Evolutionary conservation across 768 basidiomycete genomes (phyloP).

Genomic region (Termitomyces sp.): DNA sequence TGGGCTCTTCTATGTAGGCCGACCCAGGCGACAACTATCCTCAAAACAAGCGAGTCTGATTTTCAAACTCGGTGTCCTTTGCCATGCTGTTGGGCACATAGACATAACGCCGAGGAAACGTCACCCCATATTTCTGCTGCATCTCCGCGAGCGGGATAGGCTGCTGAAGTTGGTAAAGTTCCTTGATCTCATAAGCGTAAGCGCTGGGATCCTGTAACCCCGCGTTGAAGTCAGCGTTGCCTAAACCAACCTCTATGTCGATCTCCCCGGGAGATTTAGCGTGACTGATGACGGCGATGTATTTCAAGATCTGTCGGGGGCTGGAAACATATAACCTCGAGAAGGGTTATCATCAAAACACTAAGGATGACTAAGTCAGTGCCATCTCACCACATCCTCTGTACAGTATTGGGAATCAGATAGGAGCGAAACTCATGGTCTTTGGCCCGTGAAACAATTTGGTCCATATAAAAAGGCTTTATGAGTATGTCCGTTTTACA

Average conservation of each 20-base stretch:
- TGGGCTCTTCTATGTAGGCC: background rate
- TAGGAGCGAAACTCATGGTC: constrained; percentile 6
- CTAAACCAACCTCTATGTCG: background rate
- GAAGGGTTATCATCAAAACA: background rate
- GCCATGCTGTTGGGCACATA: background rate
- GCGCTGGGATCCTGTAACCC: background rate
- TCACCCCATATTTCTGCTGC: constrained; percentile 1
- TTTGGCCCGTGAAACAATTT: constrained; percentile 2
- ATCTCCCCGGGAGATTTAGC: constrained; percentile 3
- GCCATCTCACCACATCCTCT: constrained; percentile 3
- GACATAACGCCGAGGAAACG: constrained; percentile 5
- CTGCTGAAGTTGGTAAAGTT: constrained; percentile 1
- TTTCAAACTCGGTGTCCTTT: background rate
- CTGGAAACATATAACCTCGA: constrained; percentile 5
- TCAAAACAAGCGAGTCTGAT: constrained; percentile 5
- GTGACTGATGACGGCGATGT: constrained; percentile 1
- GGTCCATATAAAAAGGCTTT: constrained; percentile 5
- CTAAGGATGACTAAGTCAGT: no score
- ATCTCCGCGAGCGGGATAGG: constrained; percentile 4
- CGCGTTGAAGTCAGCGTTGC: constrained; percentile 5
- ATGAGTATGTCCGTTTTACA: constrained; percentile 5
- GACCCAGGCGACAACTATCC: no score
- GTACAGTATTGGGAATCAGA: constrained; percentile 1
- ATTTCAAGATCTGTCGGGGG: background rate
- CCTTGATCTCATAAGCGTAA: constrained; percentile 3